Conservation (phyloP, 371 early-diverging fungal species). For the Batkoa obscura region DNA sequence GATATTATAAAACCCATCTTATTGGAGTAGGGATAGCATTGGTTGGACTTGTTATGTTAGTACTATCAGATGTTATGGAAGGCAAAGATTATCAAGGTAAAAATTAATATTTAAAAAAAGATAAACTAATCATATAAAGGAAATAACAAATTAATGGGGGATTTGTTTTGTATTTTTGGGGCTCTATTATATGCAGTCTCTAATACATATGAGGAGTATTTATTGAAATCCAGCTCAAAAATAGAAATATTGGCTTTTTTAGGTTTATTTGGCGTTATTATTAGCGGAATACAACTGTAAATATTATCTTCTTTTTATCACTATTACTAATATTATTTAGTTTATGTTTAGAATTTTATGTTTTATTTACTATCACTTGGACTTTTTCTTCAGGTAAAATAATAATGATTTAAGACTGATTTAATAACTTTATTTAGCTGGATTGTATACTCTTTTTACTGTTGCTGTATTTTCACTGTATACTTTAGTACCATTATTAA, state of each 20-base stretch:
- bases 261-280: slow-evolving; percentile 43
- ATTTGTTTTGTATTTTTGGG: slow-evolving; percentile 43
- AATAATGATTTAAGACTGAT: not conserved
- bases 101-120: too few relatives aligned
- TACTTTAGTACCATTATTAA: slow-evolving; percentile 39
- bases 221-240: slow-evolving; percentile 38
- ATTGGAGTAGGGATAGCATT: slow-evolving; percentile 37
- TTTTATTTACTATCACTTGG: slow-evolving; percentile 19
- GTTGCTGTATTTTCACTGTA: slow-evolving; percentile 45
- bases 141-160: slow-evolving; percentile 33
- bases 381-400: slow-evolving; percentile 9
- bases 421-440: slow-evolving; percentile 19
- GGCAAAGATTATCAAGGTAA: not conserved
- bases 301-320: not conserved
- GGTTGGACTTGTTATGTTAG: slow-evolving; percentile 39
- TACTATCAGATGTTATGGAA: slow-evolving; percentile 31
- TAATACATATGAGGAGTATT: slow-evolving; percentile 43
- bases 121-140: slow-evolving; percentile 22
- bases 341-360: slow-evolving; percentile 32
- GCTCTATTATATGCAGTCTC: slow-evolving; percentile 49
- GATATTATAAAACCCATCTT: slow-evolving; percentile 41
- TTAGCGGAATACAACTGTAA: slow-evolving; percentile 43
- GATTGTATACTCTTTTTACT: slow-evolving; percentile 34
- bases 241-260: slow-evolving; percentile 53
- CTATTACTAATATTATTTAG: not conserved